phyloP scores from a whole-genome alignment of 768 basidiomycete genomes.

The Sarcomyxa edulis region DNA sequence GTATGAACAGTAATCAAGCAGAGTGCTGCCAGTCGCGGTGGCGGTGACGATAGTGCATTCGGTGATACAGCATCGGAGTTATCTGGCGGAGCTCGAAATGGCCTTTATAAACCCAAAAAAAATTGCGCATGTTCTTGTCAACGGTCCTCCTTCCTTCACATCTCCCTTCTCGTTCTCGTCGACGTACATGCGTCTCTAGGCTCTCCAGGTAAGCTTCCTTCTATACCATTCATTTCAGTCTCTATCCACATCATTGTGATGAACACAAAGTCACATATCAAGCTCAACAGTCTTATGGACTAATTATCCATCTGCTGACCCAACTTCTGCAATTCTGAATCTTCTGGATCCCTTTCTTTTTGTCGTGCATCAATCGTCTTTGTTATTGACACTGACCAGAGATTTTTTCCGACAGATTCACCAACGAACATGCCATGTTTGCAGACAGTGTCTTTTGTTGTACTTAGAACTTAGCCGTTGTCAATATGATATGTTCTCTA shows the following conservation, averaged over 20 bases:
- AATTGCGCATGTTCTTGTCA: neutral
- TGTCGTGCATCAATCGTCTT: too few species aligned
- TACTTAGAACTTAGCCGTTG: too few species aligned
- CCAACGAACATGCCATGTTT: too few species aligned
- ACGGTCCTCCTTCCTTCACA: too few species aligned
- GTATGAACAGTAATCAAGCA: too few species aligned
- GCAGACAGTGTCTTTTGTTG: too few species aligned
- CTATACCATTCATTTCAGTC: neutral
- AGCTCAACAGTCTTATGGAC: conserved; percentile 59
- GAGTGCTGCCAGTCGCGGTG: neutral
- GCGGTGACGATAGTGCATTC: neutral
- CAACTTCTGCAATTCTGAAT: conserved; percentile 59
- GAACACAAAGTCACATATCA: conserved; percentile 53
- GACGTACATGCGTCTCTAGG: too few species aligned
- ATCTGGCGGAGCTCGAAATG: conserved; percentile 1
- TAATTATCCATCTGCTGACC: conserved; percentile 39
- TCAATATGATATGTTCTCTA: too few species aligned
- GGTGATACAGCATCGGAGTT: too few species aligned
- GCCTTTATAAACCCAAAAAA: neutral
- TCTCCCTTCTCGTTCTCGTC: neutral
- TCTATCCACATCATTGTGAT: conserved; percentile 27
- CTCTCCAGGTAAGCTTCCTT: conserved; percentile 1
- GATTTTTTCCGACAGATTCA: too few species aligned
- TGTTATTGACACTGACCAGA: too few species aligned
- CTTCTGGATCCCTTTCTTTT: conserved; percentile 6